Base-by-base conservation (phyloP, 2,329 filamentous ascomycete genomes). In the Nannizziopsis barbatae region DNA sequence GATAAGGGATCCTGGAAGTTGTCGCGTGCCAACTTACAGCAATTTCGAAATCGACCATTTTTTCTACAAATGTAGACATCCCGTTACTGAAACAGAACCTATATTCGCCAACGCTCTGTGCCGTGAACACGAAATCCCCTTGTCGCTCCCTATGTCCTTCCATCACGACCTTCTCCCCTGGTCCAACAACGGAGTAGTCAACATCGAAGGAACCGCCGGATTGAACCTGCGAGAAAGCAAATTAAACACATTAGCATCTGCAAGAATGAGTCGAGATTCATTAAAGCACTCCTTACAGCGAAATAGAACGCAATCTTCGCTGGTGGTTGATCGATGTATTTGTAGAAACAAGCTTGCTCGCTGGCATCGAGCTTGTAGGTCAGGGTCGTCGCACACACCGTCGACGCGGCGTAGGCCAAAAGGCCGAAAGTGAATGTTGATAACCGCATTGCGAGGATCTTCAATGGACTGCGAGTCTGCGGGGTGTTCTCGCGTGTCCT, bases 291-390 rank as follows among this genome's bases (percentile, higher is more conserved):
- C 4, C 22, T 57, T 73, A 98, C 92, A 52, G 92, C 93, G 71
- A 98, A 98, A 74, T 98, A 98, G 65, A 98, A 98, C 43, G 92
- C 89, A 57, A 98, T 75, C 78, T 98, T 98, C 60, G 85, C 80
- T 58, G 83, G 83, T 65, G 79, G 76, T 64, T 84, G 79, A 55
- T 88, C 80, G 48, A 90, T 83, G 57, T 80, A 73, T 50, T 86
- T 79, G 67, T 85, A 95, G 79, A 98, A 98, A 74, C 92, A 98
- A 52, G 92, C 87, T 70, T 86, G 88, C 75, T 96, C 92, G 72
- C 93, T 86, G 44, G 92, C 85, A 45, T 76, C 71, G 41, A 98
- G 76, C 70, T 89, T 86, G 75, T 95, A 98, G 42, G 92, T 98
- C 63, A 98, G 76, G 36, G 92, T 89, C 3, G 92, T 98, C 33